These are phyloP conservation scores for Thelephora ganbajun DNA, from an alignment of 768 basidiomycete species.

Conservation along the genomic window DNA sequence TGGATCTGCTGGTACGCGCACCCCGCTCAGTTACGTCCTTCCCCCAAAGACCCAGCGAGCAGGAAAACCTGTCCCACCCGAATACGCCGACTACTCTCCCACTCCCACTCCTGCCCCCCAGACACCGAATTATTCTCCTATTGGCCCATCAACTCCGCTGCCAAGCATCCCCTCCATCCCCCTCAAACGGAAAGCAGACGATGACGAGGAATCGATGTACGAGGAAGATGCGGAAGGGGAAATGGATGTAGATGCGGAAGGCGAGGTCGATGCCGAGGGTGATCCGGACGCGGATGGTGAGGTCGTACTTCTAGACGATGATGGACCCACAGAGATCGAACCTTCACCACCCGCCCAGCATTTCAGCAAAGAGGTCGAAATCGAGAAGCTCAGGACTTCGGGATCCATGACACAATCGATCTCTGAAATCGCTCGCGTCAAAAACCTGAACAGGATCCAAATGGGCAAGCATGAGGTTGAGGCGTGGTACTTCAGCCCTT, in stretches of 20 bases:
- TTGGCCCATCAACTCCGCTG: constrained; percentile 29
- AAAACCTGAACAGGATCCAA: constrained; percentile 93
- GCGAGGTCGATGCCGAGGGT: constrained; percentile 34
- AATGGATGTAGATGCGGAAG: constrained; percentile 53
- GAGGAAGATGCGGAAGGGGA: constrained; percentile 34
- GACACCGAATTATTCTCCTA: constrained; percentile 13
- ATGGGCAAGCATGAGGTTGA: constrained; percentile 96
- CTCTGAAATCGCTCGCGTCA: constrained; percentile 94
- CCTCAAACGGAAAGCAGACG: constrained; percentile 55
- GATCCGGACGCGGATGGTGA: constrained; percentile 39
- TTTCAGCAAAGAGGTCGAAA: constrained; percentile 97
- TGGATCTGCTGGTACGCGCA: too few relatives aligned
- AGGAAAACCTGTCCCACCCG: constrained; percentile 10
- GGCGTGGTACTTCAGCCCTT: constrained; percentile 99
- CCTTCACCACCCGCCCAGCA: constrained; percentile 37
- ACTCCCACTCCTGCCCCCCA: constrained; percentile 12
- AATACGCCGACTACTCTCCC: constrained; percentile 9
- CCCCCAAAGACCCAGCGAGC: constrained; percentile 7
- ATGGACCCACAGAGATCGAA: constrained; percentile 33
- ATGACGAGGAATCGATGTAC: constrained; percentile 51
- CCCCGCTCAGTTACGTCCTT: not conserved
- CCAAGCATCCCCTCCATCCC: constrained; percentile 40
- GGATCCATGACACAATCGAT: constrained; percentile 99
- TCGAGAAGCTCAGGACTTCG: constrained; percentile 93
- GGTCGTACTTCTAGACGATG: constrained; percentile 52